phyloP scores from a whole-genome alignment of 345 rosid genomes.

The Salix purpurea region DNA sequence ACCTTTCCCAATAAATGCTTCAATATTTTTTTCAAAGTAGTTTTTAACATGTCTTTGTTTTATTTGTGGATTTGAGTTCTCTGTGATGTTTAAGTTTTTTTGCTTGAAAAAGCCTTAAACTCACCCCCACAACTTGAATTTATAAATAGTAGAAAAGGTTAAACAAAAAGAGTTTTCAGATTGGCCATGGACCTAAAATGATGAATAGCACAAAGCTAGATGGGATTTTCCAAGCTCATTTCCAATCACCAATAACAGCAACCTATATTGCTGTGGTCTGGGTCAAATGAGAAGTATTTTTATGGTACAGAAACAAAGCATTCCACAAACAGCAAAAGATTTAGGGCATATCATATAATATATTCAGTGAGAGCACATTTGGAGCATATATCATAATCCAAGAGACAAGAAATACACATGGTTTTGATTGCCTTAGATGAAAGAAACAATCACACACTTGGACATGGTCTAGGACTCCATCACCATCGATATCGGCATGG shows the following conservation, averaged over 20 bases:
- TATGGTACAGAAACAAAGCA: background rate
- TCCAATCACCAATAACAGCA: background rate
- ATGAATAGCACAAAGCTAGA: background rate
- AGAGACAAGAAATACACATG: background rate
- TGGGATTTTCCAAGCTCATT: background rate
- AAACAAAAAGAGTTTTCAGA: background rate
- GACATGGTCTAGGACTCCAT: constrained; percentile 98
- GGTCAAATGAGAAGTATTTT: background rate
- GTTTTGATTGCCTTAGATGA: background rate
- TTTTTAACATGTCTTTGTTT: background rate
- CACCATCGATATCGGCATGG: constrained; percentile 99
- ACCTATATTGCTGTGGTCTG: background rate
- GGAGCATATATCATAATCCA: background rate
- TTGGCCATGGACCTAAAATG: background rate
- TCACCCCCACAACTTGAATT: background rate
- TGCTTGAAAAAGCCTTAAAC: background rate
- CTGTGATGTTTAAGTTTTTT: background rate
- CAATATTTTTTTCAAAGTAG: background rate
- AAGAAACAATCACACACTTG: constrained; percentile 49
- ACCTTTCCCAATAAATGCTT: background rate
- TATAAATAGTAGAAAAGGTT: background rate
- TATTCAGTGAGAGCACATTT: background rate
- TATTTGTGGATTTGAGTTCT: background rate
- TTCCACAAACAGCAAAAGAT: background rate
- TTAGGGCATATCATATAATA: background rate